phyloP scores from a whole-genome alignment of 2,329 filamentous ascomycete genomes.

The Diaporthe vexans region DNA sequence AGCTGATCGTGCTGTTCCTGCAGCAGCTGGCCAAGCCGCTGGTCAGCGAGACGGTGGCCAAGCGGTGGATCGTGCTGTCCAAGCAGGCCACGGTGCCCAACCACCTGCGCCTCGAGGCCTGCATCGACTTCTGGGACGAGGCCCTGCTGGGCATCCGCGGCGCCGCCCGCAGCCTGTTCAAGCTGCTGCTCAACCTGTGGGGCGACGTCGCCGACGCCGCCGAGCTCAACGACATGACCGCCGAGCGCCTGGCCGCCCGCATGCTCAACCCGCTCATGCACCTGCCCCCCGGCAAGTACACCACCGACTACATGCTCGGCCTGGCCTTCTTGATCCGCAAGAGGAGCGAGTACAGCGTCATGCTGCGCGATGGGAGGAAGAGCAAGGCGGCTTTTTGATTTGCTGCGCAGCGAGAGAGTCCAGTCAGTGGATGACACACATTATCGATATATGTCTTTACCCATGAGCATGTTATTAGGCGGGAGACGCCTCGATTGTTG shows the following conservation, averaged over 20 bases:
- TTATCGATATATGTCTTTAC: not conserved
- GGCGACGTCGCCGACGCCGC: conserved; percentile 56
- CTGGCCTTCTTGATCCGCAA: conserved; percentile 60
- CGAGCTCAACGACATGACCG: conserved; percentile 59
- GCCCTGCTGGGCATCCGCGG: conserved; percentile 57
- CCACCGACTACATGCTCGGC: conserved; percentile 58
- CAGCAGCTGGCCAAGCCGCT: conserved; percentile 56
- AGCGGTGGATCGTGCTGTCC: conserved; percentile 58
- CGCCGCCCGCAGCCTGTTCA: conserved; percentile 54
- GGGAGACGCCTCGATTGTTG: not conserved
- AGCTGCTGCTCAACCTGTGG: conserved; percentile 60
- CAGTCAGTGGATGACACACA: too few relatives aligned
- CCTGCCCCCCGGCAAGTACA: conserved; percentile 49
- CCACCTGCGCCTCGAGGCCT: conserved; percentile 55
- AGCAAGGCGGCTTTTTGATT: conserved; percentile 47
- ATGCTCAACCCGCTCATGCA: conserved; percentile 59
- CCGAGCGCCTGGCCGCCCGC: conserved; percentile 56
- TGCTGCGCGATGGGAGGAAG: conserved; percentile 51
- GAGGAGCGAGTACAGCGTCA: conserved; percentile 56
- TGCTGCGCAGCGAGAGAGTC: too few relatives aligned
- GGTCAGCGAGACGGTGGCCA: conserved; percentile 54
- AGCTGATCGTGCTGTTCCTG: conserved; percentile 56
- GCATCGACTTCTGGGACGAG: conserved; percentile 63
- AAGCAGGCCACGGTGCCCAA: conserved; percentile 54
- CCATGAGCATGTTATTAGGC: too few relatives aligned